phyloP scores from a whole-genome alignment of 2,329 filamentous ascomycete species.

The Verticillium isaacii region DNA sequence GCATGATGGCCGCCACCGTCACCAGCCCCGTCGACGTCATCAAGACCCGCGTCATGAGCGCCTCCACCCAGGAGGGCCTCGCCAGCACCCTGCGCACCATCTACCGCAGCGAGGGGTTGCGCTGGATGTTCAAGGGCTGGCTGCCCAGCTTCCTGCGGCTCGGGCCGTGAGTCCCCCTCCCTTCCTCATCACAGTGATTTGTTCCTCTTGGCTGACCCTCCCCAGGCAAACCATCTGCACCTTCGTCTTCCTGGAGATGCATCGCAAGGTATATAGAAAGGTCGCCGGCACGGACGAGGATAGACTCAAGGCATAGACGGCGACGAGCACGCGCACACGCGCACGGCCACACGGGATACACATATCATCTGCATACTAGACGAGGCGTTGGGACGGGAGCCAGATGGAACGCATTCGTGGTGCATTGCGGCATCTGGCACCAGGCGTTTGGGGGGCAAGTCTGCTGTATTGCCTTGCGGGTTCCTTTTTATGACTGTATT shows the following conservation, averaged over 20 bases:
- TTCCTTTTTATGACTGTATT: neutral
- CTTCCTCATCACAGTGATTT: neutral
- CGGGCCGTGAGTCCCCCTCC: slow-evolving; percentile 47
- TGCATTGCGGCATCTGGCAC: neutral
- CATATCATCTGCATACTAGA: slow-evolving; percentile 3
- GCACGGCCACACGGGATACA: neutral
- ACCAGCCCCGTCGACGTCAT: slow-evolving; percentile 85
- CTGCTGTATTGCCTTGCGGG: neutral
- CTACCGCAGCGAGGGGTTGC: slow-evolving; percentile 63
- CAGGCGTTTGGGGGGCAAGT: neutral
- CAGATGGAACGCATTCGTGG: neutral
- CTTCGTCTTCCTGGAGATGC: slow-evolving; percentile 81
- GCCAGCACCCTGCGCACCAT: slow-evolving; percentile 60
- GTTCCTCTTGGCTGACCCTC: neutral
- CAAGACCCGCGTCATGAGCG: slow-evolving; percentile 83
- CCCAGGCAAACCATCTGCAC: slow-evolving; percentile 75
- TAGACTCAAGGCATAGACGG: neutral
- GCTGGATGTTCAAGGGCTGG: slow-evolving; percentile 90
- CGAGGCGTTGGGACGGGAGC: neutral
- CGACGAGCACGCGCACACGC: neutral
- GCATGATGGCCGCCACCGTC: slow-evolving; percentile 78
- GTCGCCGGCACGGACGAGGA: slow-evolving; percentile 34
- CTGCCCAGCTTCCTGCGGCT: slow-evolving; percentile 68
- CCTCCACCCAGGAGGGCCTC: slow-evolving; percentile 48
- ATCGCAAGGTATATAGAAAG: slow-evolving; percentile 71